Conservation (phyloP, 768 basidiomycete species). For the Russula olivacea region DNA sequence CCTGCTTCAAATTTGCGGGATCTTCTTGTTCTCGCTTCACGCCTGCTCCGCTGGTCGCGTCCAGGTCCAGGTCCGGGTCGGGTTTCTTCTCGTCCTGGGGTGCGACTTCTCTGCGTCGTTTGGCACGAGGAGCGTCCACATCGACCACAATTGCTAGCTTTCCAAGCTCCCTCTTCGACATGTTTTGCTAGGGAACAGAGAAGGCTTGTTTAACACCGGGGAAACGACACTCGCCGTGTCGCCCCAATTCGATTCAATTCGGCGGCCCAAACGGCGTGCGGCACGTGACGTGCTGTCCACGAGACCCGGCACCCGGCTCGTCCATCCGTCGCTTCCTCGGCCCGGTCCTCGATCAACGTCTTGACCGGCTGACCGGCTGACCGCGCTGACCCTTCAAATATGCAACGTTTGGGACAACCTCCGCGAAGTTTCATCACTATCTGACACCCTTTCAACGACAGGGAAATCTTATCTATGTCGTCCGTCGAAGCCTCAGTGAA, state of each 20-base stretch:
- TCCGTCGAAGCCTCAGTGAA: too few species aligned
- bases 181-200: conserved; percentile 17
- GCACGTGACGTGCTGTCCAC: conserved; percentile 13
- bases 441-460: too few species aligned
- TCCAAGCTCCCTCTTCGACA: conserved; percentile 51
- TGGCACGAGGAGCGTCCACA: conserved; percentile 43
- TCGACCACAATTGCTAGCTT: conserved; percentile 36
- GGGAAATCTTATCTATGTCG: too few species aligned
- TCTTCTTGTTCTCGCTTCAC: conserved; percentile 29
- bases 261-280: not conserved
- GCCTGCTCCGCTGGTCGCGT: conserved; percentile 31
- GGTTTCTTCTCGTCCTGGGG: conserved; percentile 38
- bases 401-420: too few species aligned
- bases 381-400: too few species aligned
- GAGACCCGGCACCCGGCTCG: not conserved
- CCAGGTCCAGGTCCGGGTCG: conserved; percentile 36
- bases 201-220: conserved; percentile 5
- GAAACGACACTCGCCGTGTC: conserved; percentile 10
- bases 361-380: too few species aligned
- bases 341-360: too few species aligned
- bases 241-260: conserved; percentile 11
- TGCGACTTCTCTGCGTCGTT: conserved; percentile 44
- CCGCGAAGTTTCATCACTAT: too few species aligned
- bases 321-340: too few species aligned
- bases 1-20: conserved; percentile 30